Base-by-base conservation (phyloP, 768 basidiomycete species). In the Roridomyces roridus region DNA sequence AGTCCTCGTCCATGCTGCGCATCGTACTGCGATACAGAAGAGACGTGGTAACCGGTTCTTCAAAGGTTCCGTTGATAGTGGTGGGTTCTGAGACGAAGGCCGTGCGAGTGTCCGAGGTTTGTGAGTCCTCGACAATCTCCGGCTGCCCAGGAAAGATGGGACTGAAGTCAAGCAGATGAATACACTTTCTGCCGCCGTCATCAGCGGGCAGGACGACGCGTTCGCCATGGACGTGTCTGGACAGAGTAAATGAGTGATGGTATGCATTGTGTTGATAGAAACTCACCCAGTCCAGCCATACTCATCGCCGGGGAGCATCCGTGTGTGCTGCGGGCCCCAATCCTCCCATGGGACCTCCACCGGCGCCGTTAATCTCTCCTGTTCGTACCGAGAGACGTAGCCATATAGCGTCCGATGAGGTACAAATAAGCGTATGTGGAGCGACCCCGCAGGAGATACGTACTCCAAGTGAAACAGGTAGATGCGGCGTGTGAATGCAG, bases 161-260 rank as follows among this genome's bases (percentile, higher is more conserved):
- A n/a, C 60, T 51, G n/a, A 62, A 62, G 36, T 62, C 60, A 4
- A 62, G 37, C 1, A 62, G 34, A 20, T 54, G 29, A 6, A 31
- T 31, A n/a, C n/a, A n/a, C n/a, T n/a, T n/a, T n/a, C 29, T 40
- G 37, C 8, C 6, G n/a, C 37, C 37, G 34, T 10, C 34, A 35
- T 10, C 9, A 17, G 9, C 37, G 37, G 37, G 20, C 37, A 17
- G 37, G 37, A 40, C n/a, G 7, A n/a, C 52, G 6, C 61, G 56
- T 21, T 62, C 61, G 20, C 61, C 61, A 34, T 62, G 61, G 18
- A 62, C 61, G n/a, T 62, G 57, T 47, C 60, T 59, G 21, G 4
- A 2, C 9, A 15, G 8, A n/a, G n/a, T n/a, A n/a, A n/a, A n/a
- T n/a, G n/a, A n/a, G n/a, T n/a, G n/a, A n/a, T n/a, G n/a, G n/a